These are phyloP conservation scores for Tricholoma matsutake DNA, from an alignment of 768 basidiomycete genomes.

Conservation along the genomic window DNA sequence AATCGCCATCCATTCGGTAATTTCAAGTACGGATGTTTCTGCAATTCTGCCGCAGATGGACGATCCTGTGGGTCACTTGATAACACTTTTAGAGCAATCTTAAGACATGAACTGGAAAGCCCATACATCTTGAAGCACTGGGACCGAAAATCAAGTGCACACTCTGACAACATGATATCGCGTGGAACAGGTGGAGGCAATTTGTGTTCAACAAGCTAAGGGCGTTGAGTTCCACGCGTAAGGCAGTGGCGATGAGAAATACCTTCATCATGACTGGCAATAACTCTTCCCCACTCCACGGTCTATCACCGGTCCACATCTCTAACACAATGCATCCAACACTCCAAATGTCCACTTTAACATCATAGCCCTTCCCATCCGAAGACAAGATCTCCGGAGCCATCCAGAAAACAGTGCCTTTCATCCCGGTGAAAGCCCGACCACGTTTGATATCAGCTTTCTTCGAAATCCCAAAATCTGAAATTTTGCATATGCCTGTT, in stretches of 20 bases:
- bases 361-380: conserved; percentile 70
- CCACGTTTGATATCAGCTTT: conserved; percentile 62
- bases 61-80: conserved; percentile 66
- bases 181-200: conserved; percentile 75
- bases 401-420: conserved; percentile 96
- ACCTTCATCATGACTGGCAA: conserved; percentile 84
- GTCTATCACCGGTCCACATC: conserved; percentile 92
- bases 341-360: conserved; percentile 97
- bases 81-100: background rate
- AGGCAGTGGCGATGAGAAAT: conserved; percentile 12
- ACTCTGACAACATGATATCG: conserved; percentile 55
- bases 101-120: background rate
- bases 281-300: conserved; percentile 76
- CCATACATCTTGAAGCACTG: conserved; percentile 75
- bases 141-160: conserved; percentile 69
- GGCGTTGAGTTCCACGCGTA: background rate
- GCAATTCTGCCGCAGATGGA: conserved; percentile 62
- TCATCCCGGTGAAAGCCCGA: conserved; percentile 73
- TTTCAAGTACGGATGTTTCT: conserved; percentile 59
- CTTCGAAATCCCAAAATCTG: conserved; percentile 97
- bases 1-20: conserved; percentile 54
- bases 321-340: conserved; percentile 91
- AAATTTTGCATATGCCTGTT: conserved; percentile 87
- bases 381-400: conserved; percentile 82
- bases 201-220: conserved; percentile 63